phyloP scores from a whole-genome alignment of 2,329 filamentous ascomycete species.

The Didymellaceae sp. region DNA sequence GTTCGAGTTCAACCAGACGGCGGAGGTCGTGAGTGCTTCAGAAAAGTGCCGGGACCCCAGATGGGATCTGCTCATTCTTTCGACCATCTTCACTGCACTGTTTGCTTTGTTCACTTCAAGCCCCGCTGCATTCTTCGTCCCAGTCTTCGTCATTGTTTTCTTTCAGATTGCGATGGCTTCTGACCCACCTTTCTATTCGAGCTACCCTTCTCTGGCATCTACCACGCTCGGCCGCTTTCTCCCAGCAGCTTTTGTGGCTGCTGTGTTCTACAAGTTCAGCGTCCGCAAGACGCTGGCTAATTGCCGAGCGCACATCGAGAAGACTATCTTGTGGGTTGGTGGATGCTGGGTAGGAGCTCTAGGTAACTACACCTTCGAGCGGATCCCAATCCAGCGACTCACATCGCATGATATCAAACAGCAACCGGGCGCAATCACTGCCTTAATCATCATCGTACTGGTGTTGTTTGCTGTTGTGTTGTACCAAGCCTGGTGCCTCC shows the following conservation, averaged over 20 bases:
- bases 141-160: conserved; percentile 41
- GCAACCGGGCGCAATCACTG: conserved; percentile 47
- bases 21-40: conserved; percentile 20
- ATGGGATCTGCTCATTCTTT: conserved; percentile 44
- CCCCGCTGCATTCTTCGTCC: conserved; percentile 38
- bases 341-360: conserved; percentile 46
- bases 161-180: conserved; percentile 48
- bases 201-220: conserved; percentile 42
- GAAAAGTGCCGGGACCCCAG: conserved; percentile 42
- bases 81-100: conserved; percentile 38
- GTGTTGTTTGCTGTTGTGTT: conserved; percentile 35
- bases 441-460: conserved; percentile 42
- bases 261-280: conserved; percentile 39
- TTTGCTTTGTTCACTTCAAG: conserved; percentile 42
- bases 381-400: conserved; percentile 46
- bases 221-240: conserved; percentile 42
- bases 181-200: conserved; percentile 40
- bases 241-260: conserved; percentile 40
- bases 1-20: conserved; percentile 35
- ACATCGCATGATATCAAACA: conserved; percentile 46
- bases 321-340: conserved; percentile 47
- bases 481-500: conserved; percentile 44
- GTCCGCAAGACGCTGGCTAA: conserved; percentile 35
- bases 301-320: conserved; percentile 45
- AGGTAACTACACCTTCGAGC: conserved; percentile 42